Base-by-base conservation (phyloP, 78 protist genomes). In the slime mould (Dictyostelium discoideum) region DNA sequence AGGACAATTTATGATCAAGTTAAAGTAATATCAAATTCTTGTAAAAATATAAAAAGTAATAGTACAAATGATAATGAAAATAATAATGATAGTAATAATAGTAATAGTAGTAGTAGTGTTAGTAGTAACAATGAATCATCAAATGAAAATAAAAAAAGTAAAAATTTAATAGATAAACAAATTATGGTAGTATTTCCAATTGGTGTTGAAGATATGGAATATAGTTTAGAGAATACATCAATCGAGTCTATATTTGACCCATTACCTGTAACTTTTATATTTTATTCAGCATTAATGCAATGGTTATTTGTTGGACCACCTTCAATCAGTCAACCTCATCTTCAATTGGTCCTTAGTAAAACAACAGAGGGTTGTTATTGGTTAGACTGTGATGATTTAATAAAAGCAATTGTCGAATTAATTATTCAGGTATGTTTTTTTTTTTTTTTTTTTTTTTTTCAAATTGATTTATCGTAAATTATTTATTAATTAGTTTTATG, bases 261-360 rank as follows among this genome's bases (percentile, higher is more conserved):
- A 13, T 63, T 82, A 20, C 54, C 87, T 16, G 84, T 78, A 22
- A 32, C 85, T 3, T 90, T 90, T 72, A 18, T 90, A 16, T 90
- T 90, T 63, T 90, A 90, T 37, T 90, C 94, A 42, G 48, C 94
- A 46, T 37, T 90, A 7, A 90, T 90, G 94, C 94, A 90, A 72
- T 90, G 94, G 94, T 73, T 90, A 46, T 90, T 90, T 72, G 67
- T 82, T 4, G 94, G 94, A 4, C 94, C 94, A 29, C 94, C 94
- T 18, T 57, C 86, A 88, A 44, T 37, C 2, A 76, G 46, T 32
- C 46, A 77, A 22, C 26, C 46, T 22, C 84, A 77, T 29, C n/a
- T 40, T 22, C 84, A 77, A 77, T 80, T 40, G 1, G 16, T 40
- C 5, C 37, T 77, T 10, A 72, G 40, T 18, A 46, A 44, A 72